phyloP scores from a whole-genome alignment of 805 yeast genomes.

The Saccharomyces paradoxus region DNA sequence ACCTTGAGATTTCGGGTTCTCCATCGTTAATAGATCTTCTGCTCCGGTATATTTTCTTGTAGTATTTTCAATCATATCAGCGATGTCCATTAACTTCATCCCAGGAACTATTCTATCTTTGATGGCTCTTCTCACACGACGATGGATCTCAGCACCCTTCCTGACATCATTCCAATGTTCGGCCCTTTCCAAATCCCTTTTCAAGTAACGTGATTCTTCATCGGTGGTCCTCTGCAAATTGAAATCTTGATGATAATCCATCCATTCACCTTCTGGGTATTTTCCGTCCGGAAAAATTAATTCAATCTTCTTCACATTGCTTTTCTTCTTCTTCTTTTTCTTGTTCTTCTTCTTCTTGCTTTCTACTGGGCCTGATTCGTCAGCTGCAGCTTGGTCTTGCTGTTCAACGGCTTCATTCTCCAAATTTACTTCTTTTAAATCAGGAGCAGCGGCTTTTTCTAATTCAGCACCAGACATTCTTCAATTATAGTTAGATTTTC shows the following conservation, averaged over 20 bases:
- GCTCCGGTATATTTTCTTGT: slow-evolving; percentile 67
- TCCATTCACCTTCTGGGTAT: slow-evolving; percentile 85
- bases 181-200: slow-evolving; percentile 44
- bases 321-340: slow-evolving; percentile 49
- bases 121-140: slow-evolving; percentile 79
- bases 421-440: not conserved
- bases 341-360: slow-evolving; percentile 43
- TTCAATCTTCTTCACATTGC: slow-evolving; percentile 53
- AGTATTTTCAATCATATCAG: slow-evolving; percentile 80
- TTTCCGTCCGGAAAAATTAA: slow-evolving; percentile 58
- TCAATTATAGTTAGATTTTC: not conserved
- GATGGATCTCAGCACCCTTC: slow-evolving; percentile 92
- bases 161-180: slow-evolving; percentile 78
- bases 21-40: slow-evolving; percentile 42
- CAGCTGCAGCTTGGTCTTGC: not conserved
- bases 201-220: slow-evolving; percentile 77
- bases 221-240: slow-evolving; percentile 70
- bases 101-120: slow-evolving; percentile 76
- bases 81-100: slow-evolving; percentile 83
- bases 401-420: not conserved
- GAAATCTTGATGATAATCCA: slow-evolving; percentile 57
- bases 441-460: not conserved
- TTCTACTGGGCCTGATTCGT: slow-evolving; percentile 8
- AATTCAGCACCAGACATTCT: not conserved
- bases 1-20: slow-evolving; percentile 50